Base-by-base conservation (phyloP, 2,329 filamentous ascomycete species). In the Pezicula rhizophila region DNA sequence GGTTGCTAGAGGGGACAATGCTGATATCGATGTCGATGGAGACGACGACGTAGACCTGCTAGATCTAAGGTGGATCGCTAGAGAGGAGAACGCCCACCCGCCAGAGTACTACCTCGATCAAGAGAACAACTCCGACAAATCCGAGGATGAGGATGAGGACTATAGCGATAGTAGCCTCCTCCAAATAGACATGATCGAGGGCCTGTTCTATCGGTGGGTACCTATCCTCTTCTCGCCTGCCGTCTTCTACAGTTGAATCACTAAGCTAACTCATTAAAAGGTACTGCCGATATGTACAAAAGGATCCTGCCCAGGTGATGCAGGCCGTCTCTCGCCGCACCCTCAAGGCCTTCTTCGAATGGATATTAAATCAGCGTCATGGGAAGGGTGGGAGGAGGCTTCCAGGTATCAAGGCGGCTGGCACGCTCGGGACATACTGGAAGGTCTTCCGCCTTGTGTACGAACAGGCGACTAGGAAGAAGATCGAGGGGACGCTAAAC, bases 321-420 rank as follows among this genome's bases (percentile, higher is more conserved):
- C 12, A 40, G 45, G 28, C 34, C 34, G 45, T 49, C 34, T 49
- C 42, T 45, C 37, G 23, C 18, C 18, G 25, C 45, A 45, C 35
- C 45, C 42, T 49, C n/a, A 49, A 49, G 23, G 41, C 34, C 47
- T 41, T 41, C 42, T 49, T 49, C 26, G 41, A 49, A 26, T 49
- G 35, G 34, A 35, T 49, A 28, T 31, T 49, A 28, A 49, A 49
- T 49, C 23, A 49, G 41, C 6, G 41, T 41, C 34, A 35, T 33
- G 25, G 20, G 33, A 45, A 49, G 33, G 35, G 34, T 49, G 42
- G 35, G 34, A 49, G 42, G 34, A 49, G 42, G 35, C 41, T 49
- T 45, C 11, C 18, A 40, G 28, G 34, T n/a, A 35, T 49, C 23
- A 15, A 45, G 18, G 45, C 18, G 25, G 5, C 42, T 35, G 23